A percentile compares a stretch with the other conserved stretches of the same genome.
These are phyloP conservation scores for Hanseniaspora thailandica DNA, from an alignment of 805 yeast species.

Conservation along the genomic window DNA sequence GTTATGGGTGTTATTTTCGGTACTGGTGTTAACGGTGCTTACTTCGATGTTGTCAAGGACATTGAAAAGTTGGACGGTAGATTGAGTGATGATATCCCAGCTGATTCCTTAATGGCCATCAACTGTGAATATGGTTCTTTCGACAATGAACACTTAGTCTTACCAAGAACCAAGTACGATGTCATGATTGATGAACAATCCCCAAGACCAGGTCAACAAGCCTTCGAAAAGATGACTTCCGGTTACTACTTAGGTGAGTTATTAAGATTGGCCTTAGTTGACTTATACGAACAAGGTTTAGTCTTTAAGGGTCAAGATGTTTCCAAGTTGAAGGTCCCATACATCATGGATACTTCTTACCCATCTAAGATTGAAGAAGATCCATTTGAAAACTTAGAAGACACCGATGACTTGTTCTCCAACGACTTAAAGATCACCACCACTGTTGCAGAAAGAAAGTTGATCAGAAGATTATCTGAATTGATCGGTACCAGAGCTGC, in stretches of 20 bases:
- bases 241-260: conserved; percentile 94
- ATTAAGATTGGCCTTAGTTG: conserved; percentile 66
- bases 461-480: conserved; percentile 73
- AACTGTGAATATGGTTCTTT: conserved; percentile 98
- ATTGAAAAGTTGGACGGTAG: conserved; percentile 74
- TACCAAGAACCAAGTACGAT: conserved; percentile 89
- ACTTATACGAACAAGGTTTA: conserved; percentile 50
- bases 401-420: conserved; percentile 57
- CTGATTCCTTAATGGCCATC: conserved; percentile 74
- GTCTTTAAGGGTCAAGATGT: conserved; percentile 64
- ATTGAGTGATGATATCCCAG: conserved; percentile 50
- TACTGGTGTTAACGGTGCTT: conserved; percentile 96
- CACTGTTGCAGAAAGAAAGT: conserved; percentile 64
- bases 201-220: conserved; percentile 93
- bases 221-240: conserved; percentile 93
- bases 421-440: conserved; percentile 49
- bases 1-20: conserved; percentile 95
- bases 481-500: conserved; percentile 87
- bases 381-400: conserved; percentile 70
- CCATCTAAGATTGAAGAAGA: conserved; percentile 82
- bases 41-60: conserved; percentile 61
- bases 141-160: conserved; percentile 71
- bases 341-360: conserved; percentile 77
- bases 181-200: conserved; percentile 66
- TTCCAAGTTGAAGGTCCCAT: conserved; percentile 47